Conservation (phyloP, 83 land plant genomes). For the Picea mariana region DNA sequence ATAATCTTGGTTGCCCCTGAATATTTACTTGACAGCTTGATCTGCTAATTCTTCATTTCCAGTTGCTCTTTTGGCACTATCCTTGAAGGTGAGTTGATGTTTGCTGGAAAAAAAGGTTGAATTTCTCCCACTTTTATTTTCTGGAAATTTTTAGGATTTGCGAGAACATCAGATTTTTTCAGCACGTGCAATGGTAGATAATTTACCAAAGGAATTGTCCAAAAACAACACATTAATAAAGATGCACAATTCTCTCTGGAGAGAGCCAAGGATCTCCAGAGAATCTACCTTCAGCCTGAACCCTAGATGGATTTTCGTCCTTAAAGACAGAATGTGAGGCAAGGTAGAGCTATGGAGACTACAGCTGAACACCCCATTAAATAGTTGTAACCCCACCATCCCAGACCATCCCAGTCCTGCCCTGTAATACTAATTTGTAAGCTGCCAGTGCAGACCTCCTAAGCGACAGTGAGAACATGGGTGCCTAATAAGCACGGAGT, state of each 20-base stretch:
- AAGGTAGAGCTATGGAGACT: not conserved
- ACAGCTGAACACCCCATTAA: no score
- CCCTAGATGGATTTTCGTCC: no score
- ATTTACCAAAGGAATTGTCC: not conserved
- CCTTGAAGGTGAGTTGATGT: not conserved
- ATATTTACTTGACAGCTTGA: not conserved
- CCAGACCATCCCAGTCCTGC: no score
- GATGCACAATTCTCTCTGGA: not conserved
- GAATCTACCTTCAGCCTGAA: no score
- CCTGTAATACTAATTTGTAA: no score
- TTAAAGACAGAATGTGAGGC: not conserved
- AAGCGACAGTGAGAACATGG: no score
- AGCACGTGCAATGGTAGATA: not conserved
- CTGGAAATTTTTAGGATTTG: not conserved
- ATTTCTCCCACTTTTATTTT: not conserved
- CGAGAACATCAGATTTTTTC: not conserved
- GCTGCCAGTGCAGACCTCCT: no score
- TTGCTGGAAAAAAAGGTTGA: not conserved
- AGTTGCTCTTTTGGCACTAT: not conserved
- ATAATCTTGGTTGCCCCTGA: not conserved
- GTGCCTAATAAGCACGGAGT: no score
- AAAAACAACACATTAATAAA: not conserved
- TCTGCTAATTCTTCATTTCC: not conserved
- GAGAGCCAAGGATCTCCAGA: not conserved
- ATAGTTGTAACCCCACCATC: no score